Evolutionary conservation across 75 land plant species (phyloP).

Genomic region (Cunninghamia lanceolata): DNA sequence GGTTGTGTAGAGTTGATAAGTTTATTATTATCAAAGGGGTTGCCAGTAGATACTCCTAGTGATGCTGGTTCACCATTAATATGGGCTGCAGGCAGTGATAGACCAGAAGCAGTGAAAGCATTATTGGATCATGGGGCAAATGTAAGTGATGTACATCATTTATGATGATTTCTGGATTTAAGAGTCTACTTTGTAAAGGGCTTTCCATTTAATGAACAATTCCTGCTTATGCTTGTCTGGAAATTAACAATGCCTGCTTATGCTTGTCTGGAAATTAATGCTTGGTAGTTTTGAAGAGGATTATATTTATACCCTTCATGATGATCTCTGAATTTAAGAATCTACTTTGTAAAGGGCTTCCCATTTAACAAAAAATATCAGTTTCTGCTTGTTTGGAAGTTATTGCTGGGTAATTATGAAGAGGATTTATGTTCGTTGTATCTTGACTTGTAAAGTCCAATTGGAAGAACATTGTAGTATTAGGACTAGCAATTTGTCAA

Average conservation of each 20-base stretch:
- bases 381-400: not conserved
- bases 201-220: not conserved
- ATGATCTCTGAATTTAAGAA: not conserved
- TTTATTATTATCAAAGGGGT: slow-evolving; percentile 63
- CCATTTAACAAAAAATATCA: not conserved
- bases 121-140: slow-evolving; percentile 83
- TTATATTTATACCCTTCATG: not conserved
- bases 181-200: not conserved
- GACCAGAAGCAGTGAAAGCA: slow-evolving; percentile 63
- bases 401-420: not conserved
- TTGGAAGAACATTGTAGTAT: not conserved
- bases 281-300: not conserved
- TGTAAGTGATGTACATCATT: slow-evolving; percentile 40
- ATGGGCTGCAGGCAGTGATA: slow-evolving; percentile 98
- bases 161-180: not conserved
- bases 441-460: not conserved
- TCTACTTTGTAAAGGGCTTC: not conserved
- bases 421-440: not conserved
- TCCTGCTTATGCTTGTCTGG: not conserved
- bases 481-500: not conserved
- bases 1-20: slow-evolving; percentile 77
- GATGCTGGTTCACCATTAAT: slow-evolving; percentile 93
- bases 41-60: slow-evolving; percentile 75
- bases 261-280: not conserved
- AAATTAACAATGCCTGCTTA: not conserved